Conservation (phyloP, 306 rosid genomes). For the Astragalus membranaceus region DNA sequence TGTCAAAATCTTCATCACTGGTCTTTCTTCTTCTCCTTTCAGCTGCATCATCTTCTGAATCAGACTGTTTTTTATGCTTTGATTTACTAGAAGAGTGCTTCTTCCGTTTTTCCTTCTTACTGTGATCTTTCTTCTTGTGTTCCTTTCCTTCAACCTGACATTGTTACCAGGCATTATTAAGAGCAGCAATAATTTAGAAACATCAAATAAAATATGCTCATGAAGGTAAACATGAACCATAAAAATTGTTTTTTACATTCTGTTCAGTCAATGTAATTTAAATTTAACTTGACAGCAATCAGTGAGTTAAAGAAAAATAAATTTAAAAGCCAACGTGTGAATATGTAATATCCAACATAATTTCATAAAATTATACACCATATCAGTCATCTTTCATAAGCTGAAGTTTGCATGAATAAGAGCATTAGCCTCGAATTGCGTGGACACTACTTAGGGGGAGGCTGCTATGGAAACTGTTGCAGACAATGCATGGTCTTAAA, state of each 20-base stretch:
- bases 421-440: background rate
- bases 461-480: background rate
- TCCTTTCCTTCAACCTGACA: conserved; percentile 48
- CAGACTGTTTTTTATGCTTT: conserved; percentile 32
- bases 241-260: conserved; percentile 4
- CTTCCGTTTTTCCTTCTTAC: conserved; percentile 48
- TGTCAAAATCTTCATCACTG: conserved; percentile 23
- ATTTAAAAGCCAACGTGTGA: background rate
- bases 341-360: background rate
- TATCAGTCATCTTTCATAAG: background rate
- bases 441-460: background rate
- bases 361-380: background rate
- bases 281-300: background rate
- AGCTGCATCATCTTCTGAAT: conserved; percentile 44
- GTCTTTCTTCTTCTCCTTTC: conserved; percentile 40
- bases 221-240: background rate
- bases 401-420: background rate
- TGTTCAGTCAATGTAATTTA: background rate
- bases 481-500: background rate
- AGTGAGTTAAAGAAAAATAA: background rate
- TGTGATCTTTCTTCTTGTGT: conserved; percentile 34
- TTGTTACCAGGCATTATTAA: conserved; percentile 2
- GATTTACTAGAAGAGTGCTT: conserved; percentile 57
- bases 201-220: background rate
- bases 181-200: background rate